phyloP scores from a whole-genome alignment of 2,329 filamentous ascomycete species.

The Apiospora pterosperma region DNA sequence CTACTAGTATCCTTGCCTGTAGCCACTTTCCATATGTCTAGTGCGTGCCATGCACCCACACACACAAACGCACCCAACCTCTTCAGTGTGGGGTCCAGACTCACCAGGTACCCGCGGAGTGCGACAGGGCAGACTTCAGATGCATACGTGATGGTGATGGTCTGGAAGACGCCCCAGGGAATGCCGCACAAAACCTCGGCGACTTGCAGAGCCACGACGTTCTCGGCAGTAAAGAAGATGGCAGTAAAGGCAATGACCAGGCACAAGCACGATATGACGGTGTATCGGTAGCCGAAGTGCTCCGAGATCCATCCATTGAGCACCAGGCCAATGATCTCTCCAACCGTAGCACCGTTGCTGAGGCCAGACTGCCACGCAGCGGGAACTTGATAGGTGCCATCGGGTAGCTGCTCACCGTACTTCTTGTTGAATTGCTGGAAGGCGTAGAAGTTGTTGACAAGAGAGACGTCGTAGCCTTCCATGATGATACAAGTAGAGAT shows the following conservation, averaged over 20 bases:
- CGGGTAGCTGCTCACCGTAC: conserved; percentile 46
- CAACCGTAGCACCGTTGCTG: conserved; percentile 46
- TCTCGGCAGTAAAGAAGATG: conserved; percentile 63
- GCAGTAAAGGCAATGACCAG: conserved; percentile 55
- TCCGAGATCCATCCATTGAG: conserved; percentile 65
- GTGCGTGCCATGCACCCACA: background rate
- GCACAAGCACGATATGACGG: conserved; percentile 55
- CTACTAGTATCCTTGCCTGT: too few relatives aligned
- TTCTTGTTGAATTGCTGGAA: conserved; percentile 56
- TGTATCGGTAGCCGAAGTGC: conserved; percentile 65
- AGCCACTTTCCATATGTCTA: too few relatives aligned
- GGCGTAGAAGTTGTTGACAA: conserved; percentile 77
- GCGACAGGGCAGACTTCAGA: conserved; percentile 71
- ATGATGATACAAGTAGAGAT: conserved; percentile 91
- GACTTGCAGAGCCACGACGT: conserved; percentile 53
- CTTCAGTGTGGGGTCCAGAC: too few relatives aligned
- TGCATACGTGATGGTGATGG: conserved; percentile 61
- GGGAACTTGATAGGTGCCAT: conserved; percentile 52
- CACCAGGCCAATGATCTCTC: conserved; percentile 64
- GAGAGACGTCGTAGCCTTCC: conserved; percentile 82
- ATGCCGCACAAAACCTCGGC: conserved; percentile 63
- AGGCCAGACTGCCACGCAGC: conserved; percentile 61
- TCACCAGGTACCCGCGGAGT: conserved; percentile 60
- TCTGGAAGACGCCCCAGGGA: conserved; percentile 59
- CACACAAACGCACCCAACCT: background rate